These are phyloP conservation scores for Ettlia oleoabundans DNA, from an alignment of 139 green algal genomes.

Conservation along the genomic window DNA sequence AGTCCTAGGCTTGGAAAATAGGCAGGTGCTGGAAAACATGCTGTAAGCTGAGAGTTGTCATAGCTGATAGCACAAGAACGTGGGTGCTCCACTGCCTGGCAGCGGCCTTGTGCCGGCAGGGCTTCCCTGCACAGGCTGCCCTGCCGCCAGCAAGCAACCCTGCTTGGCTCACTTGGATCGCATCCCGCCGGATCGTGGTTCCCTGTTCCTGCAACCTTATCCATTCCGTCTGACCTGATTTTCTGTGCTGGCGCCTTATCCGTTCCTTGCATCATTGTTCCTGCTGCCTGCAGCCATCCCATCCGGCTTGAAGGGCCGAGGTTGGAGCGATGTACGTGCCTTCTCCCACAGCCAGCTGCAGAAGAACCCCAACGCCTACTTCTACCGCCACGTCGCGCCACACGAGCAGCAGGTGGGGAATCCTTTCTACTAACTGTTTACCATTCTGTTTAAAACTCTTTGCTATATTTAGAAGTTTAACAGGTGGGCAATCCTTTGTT, in stretches of 20 bases:
- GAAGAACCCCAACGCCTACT: slow-evolving; percentile 85
- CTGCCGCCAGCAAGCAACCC: neutral
- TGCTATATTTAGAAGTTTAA: too few relatives aligned
- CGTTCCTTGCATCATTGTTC: too few relatives aligned
- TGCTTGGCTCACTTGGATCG: neutral
- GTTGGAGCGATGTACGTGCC: slow-evolving; percentile 63
- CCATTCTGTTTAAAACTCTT: too few relatives aligned
- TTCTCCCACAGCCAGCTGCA: slow-evolving; percentile 61
- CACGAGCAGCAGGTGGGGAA: slow-evolving; percentile 56
- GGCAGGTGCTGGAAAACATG: too few relatives aligned
- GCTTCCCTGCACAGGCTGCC: neutral
- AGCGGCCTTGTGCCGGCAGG: neutral
- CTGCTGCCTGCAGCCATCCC: slow-evolving; percentile 60
- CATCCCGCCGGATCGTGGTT: too few relatives aligned
- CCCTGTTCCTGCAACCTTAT: too few relatives aligned
- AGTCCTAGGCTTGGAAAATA: too few relatives aligned
- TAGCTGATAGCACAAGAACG: neutral
- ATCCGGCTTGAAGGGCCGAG: slow-evolving; percentile 43
- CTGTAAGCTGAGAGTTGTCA: too few relatives aligned
- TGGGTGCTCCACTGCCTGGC: neutral
- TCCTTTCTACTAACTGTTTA: too few relatives aligned
- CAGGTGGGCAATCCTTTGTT: too few relatives aligned
- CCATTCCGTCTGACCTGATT: too few relatives aligned
- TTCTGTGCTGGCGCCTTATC: too few relatives aligned
- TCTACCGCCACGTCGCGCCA: slow-evolving; percentile 75